These are phyloP conservation scores for Pythium folliculosum DNA, from an alignment of 352 stramenopile species.

Conservation along the genomic window DNA sequence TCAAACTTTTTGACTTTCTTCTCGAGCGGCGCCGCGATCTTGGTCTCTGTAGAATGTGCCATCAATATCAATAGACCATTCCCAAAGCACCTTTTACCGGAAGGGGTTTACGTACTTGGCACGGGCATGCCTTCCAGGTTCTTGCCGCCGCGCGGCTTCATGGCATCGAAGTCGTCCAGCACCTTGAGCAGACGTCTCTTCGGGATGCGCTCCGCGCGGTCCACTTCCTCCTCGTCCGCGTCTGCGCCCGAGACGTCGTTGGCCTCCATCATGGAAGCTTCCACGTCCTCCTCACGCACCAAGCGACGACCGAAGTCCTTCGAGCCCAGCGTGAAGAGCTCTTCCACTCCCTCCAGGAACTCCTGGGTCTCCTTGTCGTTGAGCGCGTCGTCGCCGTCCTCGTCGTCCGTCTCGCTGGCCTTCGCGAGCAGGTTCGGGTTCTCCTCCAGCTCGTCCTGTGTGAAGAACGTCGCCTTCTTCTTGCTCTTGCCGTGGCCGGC, in stretches of 20 bases:
- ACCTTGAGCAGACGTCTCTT: conserved; percentile 74
- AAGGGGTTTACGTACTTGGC: conserved; percentile 41
- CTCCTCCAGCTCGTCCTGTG: conserved; percentile 31
- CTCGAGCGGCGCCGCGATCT: conserved; percentile 65
- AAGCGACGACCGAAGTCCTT: conserved; percentile 53
- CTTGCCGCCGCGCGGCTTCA: conserved; percentile 36
- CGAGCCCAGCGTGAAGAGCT: conserved; percentile 61
- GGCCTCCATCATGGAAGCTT: background rate
- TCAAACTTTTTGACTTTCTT: conserved; percentile 71
- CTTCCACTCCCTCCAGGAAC: conserved; percentile 73
- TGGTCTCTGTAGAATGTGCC: conserved; percentile 50
- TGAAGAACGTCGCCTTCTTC: conserved; percentile 35
- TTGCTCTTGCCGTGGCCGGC: conserved; percentile 11
- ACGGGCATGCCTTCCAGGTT: conserved; percentile 53
- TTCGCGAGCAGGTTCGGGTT: conserved; percentile 26
- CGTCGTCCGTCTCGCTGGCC: conserved; percentile 7
- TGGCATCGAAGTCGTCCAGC: conserved; percentile 60
- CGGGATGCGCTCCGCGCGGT: conserved; percentile 69
- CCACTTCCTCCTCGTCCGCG: conserved; percentile 41
- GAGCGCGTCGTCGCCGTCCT: conserved; percentile 31
- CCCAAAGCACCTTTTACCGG: background rate
- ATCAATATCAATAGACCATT: background rate
- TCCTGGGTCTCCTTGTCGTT: conserved; percentile 59
- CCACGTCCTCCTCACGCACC: conserved; percentile 26
- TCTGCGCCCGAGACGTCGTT: conserved; percentile 13